Evolutionary conservation across 2,329 filamentous ascomycete species (phyloP), one percentile per base, ranked within the genome.

Genomic region (Hypomyces rosellus): DNA sequence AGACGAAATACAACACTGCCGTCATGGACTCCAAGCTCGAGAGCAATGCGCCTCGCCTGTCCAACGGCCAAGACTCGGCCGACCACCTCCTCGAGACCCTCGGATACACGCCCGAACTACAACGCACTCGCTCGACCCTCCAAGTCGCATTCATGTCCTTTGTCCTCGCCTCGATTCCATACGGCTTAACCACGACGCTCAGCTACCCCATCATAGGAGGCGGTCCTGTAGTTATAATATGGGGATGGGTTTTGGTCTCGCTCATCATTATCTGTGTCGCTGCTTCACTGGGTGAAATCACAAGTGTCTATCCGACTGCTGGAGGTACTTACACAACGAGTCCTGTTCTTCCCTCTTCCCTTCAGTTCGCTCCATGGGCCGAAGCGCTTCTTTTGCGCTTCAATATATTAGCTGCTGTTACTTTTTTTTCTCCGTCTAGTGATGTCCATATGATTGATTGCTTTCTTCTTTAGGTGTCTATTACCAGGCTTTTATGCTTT

Each of bases 91-190:
- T 86, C 58, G 77, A 78, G 57, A 77, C 76, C 52, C 73, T 86
- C 59, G 84, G 84, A 53, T 86, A 87, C 72, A 81, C 79, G 65
- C 74, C 82, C 49, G 82, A 87, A 67, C 67, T 87, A 52, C 67
- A 74, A 45, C 80, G 84, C 52, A 85, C 77, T 60, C 77, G 84
- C 49, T 86, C 83, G 41, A 86, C 83, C 2, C 73, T 81, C 56
- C 82, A 86, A 66, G 83, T 86, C 48, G 82, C 82, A 58, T 86
- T 86, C 74, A 87, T 86, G 84, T 85, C 82, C 54, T 89, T 88
- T 62, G 85, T 88, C 57, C 77, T 89, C 48, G 84, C 85, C 44
- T 84, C 85, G 3, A 86, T 88, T 54, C 85, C 85, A 9, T 89
- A 88, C 66, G 85, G 85, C 60, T 74, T 89, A 37, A 78, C 83